Evolutionary conservation across 2,329 filamentous ascomycete species (phyloP), one percentile per base, ranked within the genome.

Genomic region (Podosphaera fusca): DNA sequence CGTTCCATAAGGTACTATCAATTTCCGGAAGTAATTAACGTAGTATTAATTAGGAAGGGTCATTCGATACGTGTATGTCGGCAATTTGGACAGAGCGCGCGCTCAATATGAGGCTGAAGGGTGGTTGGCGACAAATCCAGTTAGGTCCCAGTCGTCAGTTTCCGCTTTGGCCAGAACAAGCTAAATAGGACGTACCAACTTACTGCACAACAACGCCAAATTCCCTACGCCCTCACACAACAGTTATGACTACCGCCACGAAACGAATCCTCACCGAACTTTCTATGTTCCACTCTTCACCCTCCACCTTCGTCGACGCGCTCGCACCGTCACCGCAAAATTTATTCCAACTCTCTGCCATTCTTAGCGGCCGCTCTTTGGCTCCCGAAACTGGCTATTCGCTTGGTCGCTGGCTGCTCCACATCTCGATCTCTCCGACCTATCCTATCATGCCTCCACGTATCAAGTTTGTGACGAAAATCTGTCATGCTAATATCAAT

Each of bases 271-370:
- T 89, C 60, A 90, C 72, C 64, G 86, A 86, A 62, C 77, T 82
- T 65, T 89, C 84, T 53, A 80, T 75, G 67, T 82, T 85, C 1
- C 84, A 83, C 60, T 75, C 79, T 30, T 71, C 74, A 58, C 84
- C 78, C 63, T 84, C 81, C 65, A 35, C 2, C 14, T 54, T 34
- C 30, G n/a, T 54, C n/a, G 51, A 54, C 14, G n/a, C 7, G 6
- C 90, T 72, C 60, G 82, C 84, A 65, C 83, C 79, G 38, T 96
- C 76, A 47, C 83, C 88, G 69, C 95, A 90, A n/a, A 86, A 81
- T 0, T 89, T 86, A 58, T 85, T 84, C 90, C 90, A 96, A n/a
- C 77, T 77, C 57, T 82, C 77, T 66, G 77, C 77, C 59, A 98
- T 82, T 56, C 72, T 82, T 57, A 79, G 78, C 62, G 79, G 78